Conservation (phyloP, 192 early-diverging fungal species). For the Kickxella alabastrina region DNA sequence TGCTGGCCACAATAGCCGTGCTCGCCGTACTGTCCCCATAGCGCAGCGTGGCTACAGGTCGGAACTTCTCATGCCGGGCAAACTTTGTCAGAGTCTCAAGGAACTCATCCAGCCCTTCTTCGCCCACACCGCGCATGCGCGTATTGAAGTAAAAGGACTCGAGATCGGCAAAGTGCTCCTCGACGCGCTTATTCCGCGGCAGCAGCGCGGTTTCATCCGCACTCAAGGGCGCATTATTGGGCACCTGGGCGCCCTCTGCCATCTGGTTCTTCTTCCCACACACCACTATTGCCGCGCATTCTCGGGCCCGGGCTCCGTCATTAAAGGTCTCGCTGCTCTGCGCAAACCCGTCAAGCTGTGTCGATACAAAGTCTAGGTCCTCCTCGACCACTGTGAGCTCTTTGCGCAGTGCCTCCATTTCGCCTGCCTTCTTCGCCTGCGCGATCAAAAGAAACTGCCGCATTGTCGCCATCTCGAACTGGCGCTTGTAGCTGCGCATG, state of each 20-base stretch:
- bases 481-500: slow-evolving; percentile 54
- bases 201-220: slow-evolving; percentile 6
- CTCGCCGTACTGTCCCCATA: slow-evolving; percentile 69
- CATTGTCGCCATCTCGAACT: slow-evolving; percentile 58
- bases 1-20: slow-evolving; percentile 84
- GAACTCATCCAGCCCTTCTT: slow-evolving; percentile 44
- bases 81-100: slow-evolving; percentile 64
- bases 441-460: slow-evolving; percentile 63
- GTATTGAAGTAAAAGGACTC: slow-evolving; percentile 69
- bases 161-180: slow-evolving; percentile 66
- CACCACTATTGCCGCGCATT: not conserved
- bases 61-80: slow-evolving; percentile 64
- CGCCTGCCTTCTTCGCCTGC: slow-evolving; percentile 56
- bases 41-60: slow-evolving; percentile 71
- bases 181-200: slow-evolving; percentile 43
- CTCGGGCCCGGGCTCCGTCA: not conserved
- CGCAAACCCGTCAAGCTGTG: slow-evolving; percentile 33
- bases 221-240: slow-evolving; percentile 18
- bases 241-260: slow-evolving; percentile 31
- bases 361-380: slow-evolving; percentile 37
- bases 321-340: slow-evolving; percentile 5
- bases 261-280: slow-evolving; percentile 7
- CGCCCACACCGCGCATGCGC: slow-evolving; percentile 49
- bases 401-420: slow-evolving; percentile 37
- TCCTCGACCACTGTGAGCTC: slow-evolving; percentile 44